Evolutionary conservation across 2,329 filamentous ascomycete species (phyloP), one percentile per base, ranked within the genome.

Genomic region (Sporothrix mexicana): DNA sequence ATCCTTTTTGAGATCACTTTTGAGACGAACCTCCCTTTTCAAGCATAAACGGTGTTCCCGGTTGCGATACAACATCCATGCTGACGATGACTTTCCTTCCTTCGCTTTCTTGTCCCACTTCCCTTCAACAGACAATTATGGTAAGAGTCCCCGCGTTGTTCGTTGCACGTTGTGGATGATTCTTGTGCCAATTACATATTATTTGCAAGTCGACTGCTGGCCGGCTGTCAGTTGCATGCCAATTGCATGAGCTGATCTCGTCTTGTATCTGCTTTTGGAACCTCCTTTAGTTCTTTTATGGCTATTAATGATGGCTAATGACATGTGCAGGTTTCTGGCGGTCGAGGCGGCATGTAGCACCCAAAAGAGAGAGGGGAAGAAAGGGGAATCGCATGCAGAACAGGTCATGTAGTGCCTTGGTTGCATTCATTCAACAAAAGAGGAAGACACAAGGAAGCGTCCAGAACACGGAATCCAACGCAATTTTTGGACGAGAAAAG

Each of bases 311-410:
- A 61, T 61, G 57, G 36, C 36, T 61, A 61, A 61, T 20, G 36
- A 15, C n/a, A 15, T 41, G 9, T n/a, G 13, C 25, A 61, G 84
- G 93, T 96, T 69, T 96, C 93, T 5, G 93, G 93, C 13, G 93
- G 94, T 2, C 85, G 88, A 13, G 57, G 57, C 57, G 57, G 57
- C 57, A 61, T 61, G 57, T 61, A 43, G 41, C 30, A 23, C 55
- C 20, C 73, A 88, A 89, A 80, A 76, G 3, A 51, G 30, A n/a
- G n/a, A n/a, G n/a, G n/a, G n/a, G n/a, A n/a, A 17, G 45, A 25
- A 12, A 66, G 43, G 30, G 4, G n/a, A 57, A 25, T 30, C 36
- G 10, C 3, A 25, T 36, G 30, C 30, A 36, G 30, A 36, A 36
- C 30, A 36, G 5, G 30, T 36, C 30, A n/a, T n/a, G n/a, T n/a